Percentiles rank a stretch among this genome's conserved stretches.
These are phyloP conservation scores for Sugiyamaella chiloensis DNA, from an alignment of 805 yeast species.

Conservation along the genomic window DNA sequence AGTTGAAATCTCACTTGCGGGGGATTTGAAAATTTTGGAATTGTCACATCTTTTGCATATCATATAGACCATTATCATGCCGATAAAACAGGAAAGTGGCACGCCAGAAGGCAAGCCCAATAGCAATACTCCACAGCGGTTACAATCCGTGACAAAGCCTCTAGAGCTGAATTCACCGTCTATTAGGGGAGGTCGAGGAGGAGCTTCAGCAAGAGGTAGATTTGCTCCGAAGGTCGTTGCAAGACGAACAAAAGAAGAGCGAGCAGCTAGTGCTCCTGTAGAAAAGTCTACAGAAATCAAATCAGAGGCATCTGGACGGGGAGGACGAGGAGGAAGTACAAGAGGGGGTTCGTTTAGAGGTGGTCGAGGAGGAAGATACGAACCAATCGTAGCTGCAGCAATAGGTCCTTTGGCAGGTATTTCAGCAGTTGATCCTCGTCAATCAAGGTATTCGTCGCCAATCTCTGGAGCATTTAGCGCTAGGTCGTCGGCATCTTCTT, in stretches of 20 bases:
- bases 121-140: too few relatives aligned
- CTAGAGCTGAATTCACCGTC: not conserved
- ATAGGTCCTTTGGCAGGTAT: slow-evolving; percentile 38
- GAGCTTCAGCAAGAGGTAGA: slow-evolving; percentile 36
- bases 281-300: slow-evolving; percentile 24
- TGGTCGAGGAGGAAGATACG: slow-evolving; percentile 23
- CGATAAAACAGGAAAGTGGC: not conserved
- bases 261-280: slow-evolving; percentile 73
- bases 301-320: slow-evolving; percentile 12
- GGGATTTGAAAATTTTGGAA: too few relatives aligned
- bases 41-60: too few relatives aligned
- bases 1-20: too few relatives aligned
- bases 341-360: slow-evolving; percentile 13
- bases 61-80: too few relatives aligned
- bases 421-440: slow-evolving; percentile 21
- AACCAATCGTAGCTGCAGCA: slow-evolving; percentile 29
- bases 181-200: slow-evolving; percentile 4
- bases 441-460: slow-evolving; percentile 10
- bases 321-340: slow-evolving; percentile 14
- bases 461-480: not conserved
- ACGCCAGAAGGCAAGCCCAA: too few relatives aligned
- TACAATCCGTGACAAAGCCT: not conserved
- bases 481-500: not conserved
- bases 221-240: slow-evolving; percentile 88
- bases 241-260: slow-evolving; percentile 76